These are phyloP conservation scores for Ceratocystis ficicola DNA, from an alignment of 2,329 filamentous ascomycete species.

Conservation along the genomic window DNA sequence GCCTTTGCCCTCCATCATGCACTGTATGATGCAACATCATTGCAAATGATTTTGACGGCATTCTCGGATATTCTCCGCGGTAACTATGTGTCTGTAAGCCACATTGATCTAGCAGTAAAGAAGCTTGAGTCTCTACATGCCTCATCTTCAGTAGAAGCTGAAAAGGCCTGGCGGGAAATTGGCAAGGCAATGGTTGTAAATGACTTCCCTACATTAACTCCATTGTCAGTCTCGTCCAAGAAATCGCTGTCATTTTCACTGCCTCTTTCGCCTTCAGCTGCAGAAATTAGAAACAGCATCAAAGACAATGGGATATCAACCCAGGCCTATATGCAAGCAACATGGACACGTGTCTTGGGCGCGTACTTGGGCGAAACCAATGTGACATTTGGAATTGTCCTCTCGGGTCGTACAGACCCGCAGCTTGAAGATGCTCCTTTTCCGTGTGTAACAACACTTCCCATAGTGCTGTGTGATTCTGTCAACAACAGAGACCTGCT, in stretches of 20 bases:
- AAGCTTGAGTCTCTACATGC: background rate
- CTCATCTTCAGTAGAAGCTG: constrained; percentile 27
- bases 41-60: constrained; percentile 52
- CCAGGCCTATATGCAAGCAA: constrained; percentile 62
- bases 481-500: constrained; percentile 47
- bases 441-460: constrained; percentile 72
- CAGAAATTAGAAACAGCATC: constrained; percentile 44
- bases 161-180: constrained; percentile 52
- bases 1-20: constrained; percentile 56
- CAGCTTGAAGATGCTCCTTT: constrained; percentile 51
- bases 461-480: constrained; percentile 40
- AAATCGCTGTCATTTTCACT: constrained; percentile 27
- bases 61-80: constrained; percentile 33
- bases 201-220: constrained; percentile 65
- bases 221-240: constrained; percentile 36
- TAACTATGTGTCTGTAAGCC: constrained; percentile 11
- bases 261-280: constrained; percentile 1
- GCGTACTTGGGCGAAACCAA: constrained; percentile 63
- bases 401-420: constrained; percentile 59
- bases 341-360: constrained; percentile 64
- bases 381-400: constrained; percentile 66
- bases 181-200: constrained; percentile 45
- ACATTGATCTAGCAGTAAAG: background rate
- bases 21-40: constrained; percentile 70
- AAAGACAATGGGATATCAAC: constrained; percentile 52